Percentiles rank a stretch among this genome's conserved stretches.
Conservation (phyloP, 164 flowering plant species). For the Vitis rotundifolia region DNA sequence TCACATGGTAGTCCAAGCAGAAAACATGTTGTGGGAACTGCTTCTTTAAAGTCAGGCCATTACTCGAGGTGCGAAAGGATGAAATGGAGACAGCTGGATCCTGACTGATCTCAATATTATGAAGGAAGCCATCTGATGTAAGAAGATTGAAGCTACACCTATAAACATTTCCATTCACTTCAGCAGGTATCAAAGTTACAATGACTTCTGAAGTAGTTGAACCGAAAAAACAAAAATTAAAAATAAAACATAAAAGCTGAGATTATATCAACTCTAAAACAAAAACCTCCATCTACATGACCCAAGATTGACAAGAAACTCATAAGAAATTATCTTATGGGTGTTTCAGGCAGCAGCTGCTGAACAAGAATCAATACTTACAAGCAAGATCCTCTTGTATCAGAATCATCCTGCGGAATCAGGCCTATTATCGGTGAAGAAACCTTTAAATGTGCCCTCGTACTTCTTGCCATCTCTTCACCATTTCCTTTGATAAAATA, state of each 20-base stretch:
- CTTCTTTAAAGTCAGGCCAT: constrained; percentile 24
- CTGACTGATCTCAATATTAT: constrained; percentile 61
- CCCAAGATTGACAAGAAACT: constrained; percentile 1
- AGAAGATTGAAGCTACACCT: constrained; percentile 74
- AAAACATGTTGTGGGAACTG: constrained; percentile 45
- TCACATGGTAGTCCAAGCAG: constrained; percentile 64
- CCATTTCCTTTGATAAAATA: constrained; percentile 78
- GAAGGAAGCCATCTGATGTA: constrained; percentile 80
- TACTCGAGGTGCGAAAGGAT: constrained; percentile 28
- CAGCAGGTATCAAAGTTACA: constrained; percentile 5
- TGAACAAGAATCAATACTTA: constrained; percentile 43
- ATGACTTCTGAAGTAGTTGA: not conserved
- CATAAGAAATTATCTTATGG: not conserved
- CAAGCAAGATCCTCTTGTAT: constrained; percentile 51
- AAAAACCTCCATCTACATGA: not conserved
- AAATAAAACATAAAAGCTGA: not conserved
- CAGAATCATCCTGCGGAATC: constrained; percentile 42
- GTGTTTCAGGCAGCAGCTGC: not conserved
- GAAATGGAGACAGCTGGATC: constrained; percentile 51
- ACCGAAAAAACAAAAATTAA: not conserved
- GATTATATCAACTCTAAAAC: constrained; percentile 1
- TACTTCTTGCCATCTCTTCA: constrained; percentile 62
- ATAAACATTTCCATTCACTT: constrained; percentile 22
- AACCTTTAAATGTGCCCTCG: constrained; percentile 52
- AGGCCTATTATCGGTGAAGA: constrained; percentile 59